Evolutionary conservation across 805 yeast genomes (phyloP).

Genomic region (Candida krabiensis): DNA sequence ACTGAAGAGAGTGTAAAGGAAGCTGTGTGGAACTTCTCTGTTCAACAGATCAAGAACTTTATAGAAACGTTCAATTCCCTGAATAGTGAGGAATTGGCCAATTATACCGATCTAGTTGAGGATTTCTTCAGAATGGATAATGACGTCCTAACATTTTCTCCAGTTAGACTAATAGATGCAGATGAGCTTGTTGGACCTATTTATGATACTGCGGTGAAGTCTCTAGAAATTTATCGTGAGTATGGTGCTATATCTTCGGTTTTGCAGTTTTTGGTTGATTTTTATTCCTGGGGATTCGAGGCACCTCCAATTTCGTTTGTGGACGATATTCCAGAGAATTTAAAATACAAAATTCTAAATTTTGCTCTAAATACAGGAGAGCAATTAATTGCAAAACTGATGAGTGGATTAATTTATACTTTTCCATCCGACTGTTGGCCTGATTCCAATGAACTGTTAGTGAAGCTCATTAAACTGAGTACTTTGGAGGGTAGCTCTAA

Average conservation of each 20-base stretch:
- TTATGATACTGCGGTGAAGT: constrained; percentile 57
- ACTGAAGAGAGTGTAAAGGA: constrained; percentile 43
- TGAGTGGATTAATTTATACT: constrained; percentile 67
- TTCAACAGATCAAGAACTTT: constrained; percentile 63
- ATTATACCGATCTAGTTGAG: constrained; percentile 71
- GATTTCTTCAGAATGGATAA: constrained; percentile 81
- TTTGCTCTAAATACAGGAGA: constrained; percentile 58
- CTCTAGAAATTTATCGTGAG: constrained; percentile 56
- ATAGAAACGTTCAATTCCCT: constrained; percentile 40
- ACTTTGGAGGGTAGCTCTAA: constrained; percentile 47
- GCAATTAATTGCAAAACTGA: constrained; percentile 48
- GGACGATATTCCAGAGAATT: constrained; percentile 50
- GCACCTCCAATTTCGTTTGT: constrained; percentile 76
- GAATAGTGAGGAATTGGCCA: constrained; percentile 23
- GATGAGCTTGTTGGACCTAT: constrained; percentile 50
- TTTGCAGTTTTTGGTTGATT: constrained; percentile 77
- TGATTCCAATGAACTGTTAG: constrained; percentile 74
- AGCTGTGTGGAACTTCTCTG: constrained; percentile 73
- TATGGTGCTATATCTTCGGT: constrained; percentile 69
- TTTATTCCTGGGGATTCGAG: constrained; percentile 80
- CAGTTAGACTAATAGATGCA: constrained; percentile 48
- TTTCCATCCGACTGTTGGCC: constrained; percentile 69
- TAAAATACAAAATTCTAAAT: constrained; percentile 48
- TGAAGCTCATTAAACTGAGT: constrained; percentile 56
- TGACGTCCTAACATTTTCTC: constrained; percentile 76